Evolutionary conservation across 768 basidiomycete genomes (phyloP), one percentile per base, ranked within the genome.

Genomic region (Podaxis sp.): DNA sequence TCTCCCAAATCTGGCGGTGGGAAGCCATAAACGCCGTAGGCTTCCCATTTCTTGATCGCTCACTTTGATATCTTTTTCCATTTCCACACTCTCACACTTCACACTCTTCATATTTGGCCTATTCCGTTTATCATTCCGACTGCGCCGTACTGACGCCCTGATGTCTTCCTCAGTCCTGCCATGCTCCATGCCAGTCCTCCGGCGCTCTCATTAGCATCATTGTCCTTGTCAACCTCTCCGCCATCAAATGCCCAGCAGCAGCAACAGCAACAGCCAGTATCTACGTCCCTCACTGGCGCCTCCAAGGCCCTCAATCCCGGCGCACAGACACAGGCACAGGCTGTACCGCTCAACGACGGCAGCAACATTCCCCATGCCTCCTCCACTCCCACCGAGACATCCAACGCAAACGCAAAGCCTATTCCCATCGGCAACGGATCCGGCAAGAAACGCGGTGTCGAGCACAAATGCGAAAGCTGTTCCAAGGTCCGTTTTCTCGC

Each of bases 391-490:
- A 46, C 44, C 5, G 44, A 46, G 54, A 71, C 44, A 33, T 33
- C 33, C 61, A 19, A 66, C 30, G 30, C 61, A n/a, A 63, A 33
- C 51, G 68, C 78, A 26, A 81, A 80, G 44, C 72, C 80, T 15
- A 79, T 81, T 52, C 66, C 65, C 51, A 66, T 67, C 60, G 68
- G 44, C 44, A 46, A 46, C n/a, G 44, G 71, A 69, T 76, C 73
- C 40, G 82, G 82, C 48, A 93, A 88, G 82, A 93, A 93, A 76
- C 85, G 92, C 62, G 94, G 93, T 1, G 84, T 89, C 59, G 88
- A 90, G 63, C 95, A 93, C 78, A 89, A 87, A 65, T 98, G 96
- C 77, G 96, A 98, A 78, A 93, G 87, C 69, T 99, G 96, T 75
- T 88, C 89, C 42, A 98, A 98, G 91, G 95, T 92, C 64, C 61